Evolutionary conservation across 768 basidiomycete genomes (phyloP), one percentile per base, ranked within the genome.

Genomic region (Solioccasus polychromus): DNA sequence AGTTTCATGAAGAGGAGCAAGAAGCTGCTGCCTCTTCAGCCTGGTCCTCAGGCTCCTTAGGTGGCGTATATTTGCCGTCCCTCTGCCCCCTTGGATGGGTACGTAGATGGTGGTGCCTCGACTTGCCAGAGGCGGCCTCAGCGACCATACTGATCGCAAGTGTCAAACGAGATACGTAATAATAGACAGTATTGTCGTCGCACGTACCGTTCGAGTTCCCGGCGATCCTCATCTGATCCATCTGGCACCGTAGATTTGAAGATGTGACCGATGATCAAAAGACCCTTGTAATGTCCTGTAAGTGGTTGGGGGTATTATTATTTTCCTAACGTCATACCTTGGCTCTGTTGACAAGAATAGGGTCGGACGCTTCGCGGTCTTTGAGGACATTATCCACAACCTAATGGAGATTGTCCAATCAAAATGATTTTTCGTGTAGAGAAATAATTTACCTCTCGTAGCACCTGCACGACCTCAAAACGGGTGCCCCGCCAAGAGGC

Each of bases 401-500:
- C 75, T 84, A 59, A 30, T 30, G 10, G 22, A 42, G 23, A 35
- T 29, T 9, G n/a, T n/a, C n/a, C n/a, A 12, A 35, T 50, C 28
- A 41, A 37, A 26, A 42, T 35, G 5, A 40, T 15, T 66, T 35
- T 40, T 20, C 18, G n/a, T 23, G 19, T 14, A 30, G 11, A 46
- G 19, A 25, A 35, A 25, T 17, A 7, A 26, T 57, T 39, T 36
- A 73, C 80, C 73, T 90, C 84, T 40, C 92, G 79, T 38, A 95
- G 73, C 12, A 97, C 92, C 57, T 92, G 88, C 18, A 88, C 79
- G 32, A 98, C 92, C 69, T 99, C 96, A 61, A 97, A 82, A 42
- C 94, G 82, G 3, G 94, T 95, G 12, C 95, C 96, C 47, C 93
- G 83, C 96, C 96, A 99, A 20, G 95, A 95, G 6, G 94, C 95